A percentile compares a stretch with the other conserved stretches of the same genome.
phyloP scores from a whole-genome alignment of 1,284 basidiomycete species.

The Cystobasidium pallidum region DNA sequence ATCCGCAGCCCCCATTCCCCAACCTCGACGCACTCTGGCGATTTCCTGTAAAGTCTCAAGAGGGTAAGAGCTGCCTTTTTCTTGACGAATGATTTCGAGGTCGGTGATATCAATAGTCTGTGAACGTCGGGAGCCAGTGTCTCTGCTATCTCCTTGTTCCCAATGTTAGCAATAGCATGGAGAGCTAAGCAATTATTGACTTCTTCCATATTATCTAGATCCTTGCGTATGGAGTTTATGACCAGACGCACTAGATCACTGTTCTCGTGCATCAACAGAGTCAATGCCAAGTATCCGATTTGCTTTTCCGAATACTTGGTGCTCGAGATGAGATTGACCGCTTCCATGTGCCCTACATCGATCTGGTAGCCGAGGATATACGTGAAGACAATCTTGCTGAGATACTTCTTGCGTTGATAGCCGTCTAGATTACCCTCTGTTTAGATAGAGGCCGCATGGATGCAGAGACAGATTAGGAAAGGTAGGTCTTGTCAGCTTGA shows the following conservation, averaged over 20 bases:
- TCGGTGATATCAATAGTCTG: constrained; percentile 90
- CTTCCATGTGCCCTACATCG: constrained; percentile 98
- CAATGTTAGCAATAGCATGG: constrained; percentile 97
- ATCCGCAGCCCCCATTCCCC: constrained; percentile 95
- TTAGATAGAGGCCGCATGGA: not conserved
- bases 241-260: constrained; percentile 93
- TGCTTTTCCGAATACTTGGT: constrained; percentile 98
- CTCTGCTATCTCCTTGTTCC: constrained; percentile 97
- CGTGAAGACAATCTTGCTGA: constrained; percentile 93
- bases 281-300: constrained; percentile 97
- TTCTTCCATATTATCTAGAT: constrained; percentile 92
- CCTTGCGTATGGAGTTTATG: constrained; percentile 97
- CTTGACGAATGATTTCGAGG: constrained; percentile 92
- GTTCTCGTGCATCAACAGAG: constrained; percentile 96
- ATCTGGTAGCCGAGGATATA: constrained; percentile 99
- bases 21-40: constrained; percentile 88
- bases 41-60: constrained; percentile 90
- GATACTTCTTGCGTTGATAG: constrained; percentile 96
- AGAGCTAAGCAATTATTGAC: constrained; percentile 94
- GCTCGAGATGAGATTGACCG: constrained; percentile 95
- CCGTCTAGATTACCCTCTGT: constrained; percentile 94
- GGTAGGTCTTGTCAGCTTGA: constrained; percentile 5
- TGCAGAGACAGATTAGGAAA: not conserved
- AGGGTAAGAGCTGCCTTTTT: constrained; percentile 97
- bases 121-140: constrained; percentile 91